Base-by-base conservation (phyloP, 352 stramenopile species). In the Phytophthora constricta region DNA sequence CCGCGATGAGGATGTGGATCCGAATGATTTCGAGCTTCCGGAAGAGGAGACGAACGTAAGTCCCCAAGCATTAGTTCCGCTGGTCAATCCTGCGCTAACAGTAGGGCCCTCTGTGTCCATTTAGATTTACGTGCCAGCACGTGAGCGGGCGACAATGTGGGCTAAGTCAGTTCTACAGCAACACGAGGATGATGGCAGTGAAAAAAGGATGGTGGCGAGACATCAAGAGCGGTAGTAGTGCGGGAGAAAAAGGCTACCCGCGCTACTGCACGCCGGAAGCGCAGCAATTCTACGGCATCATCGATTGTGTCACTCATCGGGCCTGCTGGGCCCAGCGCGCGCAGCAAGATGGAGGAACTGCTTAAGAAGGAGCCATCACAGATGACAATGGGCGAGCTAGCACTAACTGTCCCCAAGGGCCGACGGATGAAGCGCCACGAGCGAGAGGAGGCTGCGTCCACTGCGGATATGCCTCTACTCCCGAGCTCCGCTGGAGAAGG, bases 331-430 rank as follows among this genome's bases (percentile, higher is more conserved):
- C 51, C 72, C 16, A 55, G 65, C 8, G 34, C 71, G 48, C 76
- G 78, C 26, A 80, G 65, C 34, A 89, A 87, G 62, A 77, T 82
- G 27, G 74, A 86, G 14, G 78, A 91, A 49, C 51, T 88, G 19
- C 16, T 81, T 27, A 84, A 88, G 74, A 92, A 93, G 43, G 80
- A 91, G 60, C 82, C 81, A 2, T 90, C 84, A 8, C 77, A 93
- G 62, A 94, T 94, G 86, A 94, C 86, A 0, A 93, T 96, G 86
- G 85, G 87, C 17, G 83, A 96, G 53, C 56, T 96, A 16, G 87
- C 87, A 7, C 62, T 93, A 13, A 90, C 83, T 27, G 84, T 96
- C 16, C 86, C 87, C 1, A 90, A 86, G 58, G 84, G 87, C 2
- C 66, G 69, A 27, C 77, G 77, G 5, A 72, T 82, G 50, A 79